Evolutionary conservation across 768 basidiomycete species (phyloP).

Genomic region (Mycena maculata): DNA sequence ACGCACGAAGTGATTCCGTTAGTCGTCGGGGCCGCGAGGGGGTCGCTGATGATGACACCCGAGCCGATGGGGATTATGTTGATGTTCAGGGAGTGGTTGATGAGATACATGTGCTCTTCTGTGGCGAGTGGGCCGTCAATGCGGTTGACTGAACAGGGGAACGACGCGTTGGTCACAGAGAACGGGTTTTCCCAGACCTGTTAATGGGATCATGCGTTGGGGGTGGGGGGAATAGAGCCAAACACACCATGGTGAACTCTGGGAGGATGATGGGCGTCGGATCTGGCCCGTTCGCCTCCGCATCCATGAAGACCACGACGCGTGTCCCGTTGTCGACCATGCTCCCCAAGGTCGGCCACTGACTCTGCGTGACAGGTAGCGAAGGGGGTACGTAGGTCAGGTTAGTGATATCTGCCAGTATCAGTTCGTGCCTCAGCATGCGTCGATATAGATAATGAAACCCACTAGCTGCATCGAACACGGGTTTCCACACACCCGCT

Average conservation of each 20-base stretch:
- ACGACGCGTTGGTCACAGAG: conserved; percentile 44
- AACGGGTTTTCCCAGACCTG: conserved; percentile 53
- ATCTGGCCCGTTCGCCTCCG: conserved; percentile 50
- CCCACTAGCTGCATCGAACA: conserved; percentile 63
- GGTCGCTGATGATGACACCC: conserved; percentile 33
- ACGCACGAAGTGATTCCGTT: conserved; percentile 54
- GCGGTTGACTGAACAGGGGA: conserved; percentile 53
- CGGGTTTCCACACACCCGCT: conserved; percentile 60
- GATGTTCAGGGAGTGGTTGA: conserved; percentile 52
- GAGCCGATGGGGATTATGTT: conserved; percentile 19
- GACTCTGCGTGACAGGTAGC: conserved; percentile 52
- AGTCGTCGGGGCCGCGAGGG: conserved; percentile 37
- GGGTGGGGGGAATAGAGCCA: conserved; percentile 1
- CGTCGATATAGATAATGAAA: conserved; percentile 9
- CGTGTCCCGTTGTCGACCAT: conserved; percentile 70
- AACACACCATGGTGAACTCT: conserved; percentile 63
- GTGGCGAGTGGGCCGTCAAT: conserved; percentile 40
- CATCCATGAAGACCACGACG: conserved; percentile 73
- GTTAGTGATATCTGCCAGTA: conserved; percentile 51
- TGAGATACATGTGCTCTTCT: conserved; percentile 51
- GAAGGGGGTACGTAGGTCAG: conserved; percentile 64
- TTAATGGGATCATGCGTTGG: not conserved
- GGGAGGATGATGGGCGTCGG: conserved; percentile 64
- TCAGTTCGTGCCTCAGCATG: not conserved
- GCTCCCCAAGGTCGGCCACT: conserved; percentile 76